These are phyloP conservation scores for Globisporangium camurandrum DNA, from an alignment of 352 stramenopile species.

Conservation along the genomic window DNA sequence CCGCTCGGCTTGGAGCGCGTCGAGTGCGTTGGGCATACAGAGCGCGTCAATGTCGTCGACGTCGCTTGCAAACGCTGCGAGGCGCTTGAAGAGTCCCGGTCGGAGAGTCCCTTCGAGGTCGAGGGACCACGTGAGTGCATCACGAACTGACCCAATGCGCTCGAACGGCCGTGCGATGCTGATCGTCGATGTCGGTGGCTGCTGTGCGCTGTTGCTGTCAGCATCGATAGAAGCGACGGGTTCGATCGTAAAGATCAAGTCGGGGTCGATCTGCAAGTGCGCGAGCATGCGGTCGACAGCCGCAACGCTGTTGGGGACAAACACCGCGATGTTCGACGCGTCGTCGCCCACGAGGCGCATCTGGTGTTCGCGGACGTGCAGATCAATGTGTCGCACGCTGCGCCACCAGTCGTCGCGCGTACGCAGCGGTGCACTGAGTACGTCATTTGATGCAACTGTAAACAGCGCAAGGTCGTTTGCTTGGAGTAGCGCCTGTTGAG, in stretches of 20 bases:
- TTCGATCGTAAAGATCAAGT: conserved; percentile 36
- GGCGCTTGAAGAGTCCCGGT: conserved; percentile 43
- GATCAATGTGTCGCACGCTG: conserved; percentile 67
- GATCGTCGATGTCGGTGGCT: conserved; percentile 13
- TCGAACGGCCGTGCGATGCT: conserved; percentile 35
- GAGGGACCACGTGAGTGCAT: conserved; percentile 74
- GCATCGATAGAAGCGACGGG: conserved; percentile 6
- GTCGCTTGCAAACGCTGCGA: conserved; percentile 56
- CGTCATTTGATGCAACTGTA: conserved; percentile 35
- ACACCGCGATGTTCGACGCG: conserved; percentile 74
- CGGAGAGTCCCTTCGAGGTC: conserved; percentile 60
- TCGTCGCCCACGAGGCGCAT: conserved; percentile 39
- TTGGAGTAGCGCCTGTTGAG: conserved; percentile 22
- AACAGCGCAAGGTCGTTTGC: conserved; percentile 39
- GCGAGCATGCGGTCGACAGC: conserved; percentile 45
- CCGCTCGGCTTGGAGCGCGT: conserved; percentile 36
- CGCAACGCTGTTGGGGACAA: conserved; percentile 49
- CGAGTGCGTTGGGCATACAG: conserved; percentile 30
- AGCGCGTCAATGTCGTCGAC: conserved; percentile 40
- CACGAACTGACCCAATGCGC: conserved; percentile 41
- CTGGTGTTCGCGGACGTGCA: conserved; percentile 39
- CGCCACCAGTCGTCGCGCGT: conserved; percentile 45
- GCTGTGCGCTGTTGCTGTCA: conserved; percentile 5
- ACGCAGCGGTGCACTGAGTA: conserved; percentile 52
- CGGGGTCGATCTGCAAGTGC: conserved; percentile 43